Base-by-base conservation (phyloP, 1,284 basidiomycete species). In the Tilletia indica region DNA sequence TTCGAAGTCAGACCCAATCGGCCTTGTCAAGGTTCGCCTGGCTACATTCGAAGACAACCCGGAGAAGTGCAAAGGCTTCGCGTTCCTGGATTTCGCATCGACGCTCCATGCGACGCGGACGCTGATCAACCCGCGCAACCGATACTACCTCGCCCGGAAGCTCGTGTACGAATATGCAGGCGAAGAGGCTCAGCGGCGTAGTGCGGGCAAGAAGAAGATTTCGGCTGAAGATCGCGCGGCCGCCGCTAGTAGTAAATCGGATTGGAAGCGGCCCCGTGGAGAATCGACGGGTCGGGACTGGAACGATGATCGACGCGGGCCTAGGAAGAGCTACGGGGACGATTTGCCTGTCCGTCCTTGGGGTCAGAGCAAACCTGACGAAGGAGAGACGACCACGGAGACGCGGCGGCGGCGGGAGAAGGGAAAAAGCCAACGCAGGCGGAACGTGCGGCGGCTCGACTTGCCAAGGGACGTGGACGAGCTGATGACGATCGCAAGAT, bases 31-130 rank as follows among this genome's bases (percentile, higher is more conserved):
- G 83, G 87, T 98, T 38, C 90, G 96, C 3, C 88, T 99, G 88
- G 94, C 93, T 1, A 94, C 94, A 19, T 99, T 99, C 78, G 93
- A 98, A 84, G 96, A 98, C 84, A 92, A 89, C 70, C 66, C 77
- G 0, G 94, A 94, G 5, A 87, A 90, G 74, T 98, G 96, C 86
- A 99, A 98, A 88, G 96, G 96, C 25, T 98, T 94, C 86, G 94
- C 93, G 0, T 99, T 99, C 84, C 88, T 97, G 72, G 97, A 99
- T 85, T 99, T 99, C 85, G 88, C 89, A 70, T 89, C 88, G 16
- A 87, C 88, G 1, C 90, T 91, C 71, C 88, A 92, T 73, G 94
- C 96, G 11, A 97, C 93, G 0, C 87, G 89, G 0, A 91, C 90
- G 0, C 89, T 99, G 45, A 87, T 91, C 76, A 94, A 97, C 82